Evolutionary conservation across 352 stramenopile species (phyloP).

Genomic region (Globisporangium ultimum): DNA sequence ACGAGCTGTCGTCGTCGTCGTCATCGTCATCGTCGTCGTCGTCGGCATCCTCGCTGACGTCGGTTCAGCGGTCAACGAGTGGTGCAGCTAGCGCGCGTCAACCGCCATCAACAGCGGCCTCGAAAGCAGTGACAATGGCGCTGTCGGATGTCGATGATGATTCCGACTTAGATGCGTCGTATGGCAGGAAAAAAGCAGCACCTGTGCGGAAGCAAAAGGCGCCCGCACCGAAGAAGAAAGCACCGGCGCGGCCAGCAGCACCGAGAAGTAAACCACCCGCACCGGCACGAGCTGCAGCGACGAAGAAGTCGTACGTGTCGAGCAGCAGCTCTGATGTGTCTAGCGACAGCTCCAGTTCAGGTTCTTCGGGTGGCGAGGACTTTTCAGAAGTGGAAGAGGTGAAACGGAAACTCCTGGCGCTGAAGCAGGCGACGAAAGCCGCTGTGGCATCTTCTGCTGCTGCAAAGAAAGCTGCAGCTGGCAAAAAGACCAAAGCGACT

Average conservation of each 20-base stretch:
- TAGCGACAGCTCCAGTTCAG: conserved; percentile 52
- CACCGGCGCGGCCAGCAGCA: conserved; percentile 6
- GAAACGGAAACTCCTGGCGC: conserved; percentile 13
- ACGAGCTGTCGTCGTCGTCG: conserved; percentile 41
- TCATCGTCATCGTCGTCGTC: conserved; percentile 39
- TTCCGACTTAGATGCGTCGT: conserved; percentile 24
- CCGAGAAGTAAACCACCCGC: conserved; percentile 25
- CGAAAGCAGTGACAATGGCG: conserved; percentile 6
- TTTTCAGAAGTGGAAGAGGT: conserved; percentile 25
- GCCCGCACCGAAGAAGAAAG: conserved; percentile 13
- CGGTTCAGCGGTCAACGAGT: background rate
- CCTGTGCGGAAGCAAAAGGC: conserved; percentile 12
- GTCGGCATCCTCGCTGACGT: conserved; percentile 22
- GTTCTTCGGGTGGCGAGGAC: conserved; percentile 39
- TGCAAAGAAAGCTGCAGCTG: conserved; percentile 11
- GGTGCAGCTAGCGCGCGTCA: background rate
- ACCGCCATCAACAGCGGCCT: background rate
- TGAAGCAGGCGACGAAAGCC: conserved; percentile 20
- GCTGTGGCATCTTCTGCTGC: conserved; percentile 21
- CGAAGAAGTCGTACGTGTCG: conserved; percentile 24
- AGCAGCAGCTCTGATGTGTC: conserved; percentile 42
- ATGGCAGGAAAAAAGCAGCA: conserved; percentile 21
- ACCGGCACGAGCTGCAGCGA: conserved; percentile 28
- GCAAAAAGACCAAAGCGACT: conserved; percentile 18
- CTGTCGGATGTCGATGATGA: conserved; percentile 27